Conservation (phyloP, 108 stramenopile genomes). For the Skeletonema marinoi region DNA sequence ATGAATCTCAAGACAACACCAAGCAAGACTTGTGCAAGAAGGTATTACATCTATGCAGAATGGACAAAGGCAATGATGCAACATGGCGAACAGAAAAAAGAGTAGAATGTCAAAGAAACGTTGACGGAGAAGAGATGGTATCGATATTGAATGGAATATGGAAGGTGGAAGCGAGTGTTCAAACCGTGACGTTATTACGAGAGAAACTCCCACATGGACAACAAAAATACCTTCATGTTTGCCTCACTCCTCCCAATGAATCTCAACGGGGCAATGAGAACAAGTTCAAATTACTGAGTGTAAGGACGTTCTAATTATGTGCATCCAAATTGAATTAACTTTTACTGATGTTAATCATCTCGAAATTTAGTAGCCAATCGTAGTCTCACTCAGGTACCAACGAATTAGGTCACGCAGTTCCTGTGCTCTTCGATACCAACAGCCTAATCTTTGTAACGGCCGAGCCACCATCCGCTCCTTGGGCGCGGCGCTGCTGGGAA, state of each 20-base stretch:
- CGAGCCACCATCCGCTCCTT: slow-evolving; percentile 77
- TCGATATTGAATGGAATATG: slow-evolving; percentile 23
- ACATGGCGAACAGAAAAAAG: background rate
- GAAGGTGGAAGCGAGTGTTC: slow-evolving; percentile 19
- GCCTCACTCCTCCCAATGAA: slow-evolving; percentile 24
- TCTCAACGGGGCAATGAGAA: slow-evolving; percentile 10
- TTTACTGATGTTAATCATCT: no score
- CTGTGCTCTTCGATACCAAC: slow-evolving; percentile 41
- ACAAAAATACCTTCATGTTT: slow-evolving; percentile 31
- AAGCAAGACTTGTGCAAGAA: slow-evolving; percentile 10
- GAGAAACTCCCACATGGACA: slow-evolving; percentile 19
- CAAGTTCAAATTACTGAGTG: slow-evolving; percentile 42
- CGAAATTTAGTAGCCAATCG: no score
- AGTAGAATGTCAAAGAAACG: background rate
- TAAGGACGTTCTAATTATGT: slow-evolving; percentile 19
- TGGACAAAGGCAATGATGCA: background rate
- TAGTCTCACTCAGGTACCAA: no score
- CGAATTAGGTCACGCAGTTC: background rate
- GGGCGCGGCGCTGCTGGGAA: slow-evolving; percentile 73
- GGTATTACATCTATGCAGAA: background rate
- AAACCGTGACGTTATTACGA: slow-evolving; percentile 20
- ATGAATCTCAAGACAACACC: slow-evolving; percentile 11
- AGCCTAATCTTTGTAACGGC: slow-evolving; percentile 82
- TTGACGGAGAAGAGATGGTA: background rate
- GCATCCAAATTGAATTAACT: no score